phyloP scores from a whole-genome alignment of 768 basidiomycete genomes.

The Leccinum incarnatum region DNA sequence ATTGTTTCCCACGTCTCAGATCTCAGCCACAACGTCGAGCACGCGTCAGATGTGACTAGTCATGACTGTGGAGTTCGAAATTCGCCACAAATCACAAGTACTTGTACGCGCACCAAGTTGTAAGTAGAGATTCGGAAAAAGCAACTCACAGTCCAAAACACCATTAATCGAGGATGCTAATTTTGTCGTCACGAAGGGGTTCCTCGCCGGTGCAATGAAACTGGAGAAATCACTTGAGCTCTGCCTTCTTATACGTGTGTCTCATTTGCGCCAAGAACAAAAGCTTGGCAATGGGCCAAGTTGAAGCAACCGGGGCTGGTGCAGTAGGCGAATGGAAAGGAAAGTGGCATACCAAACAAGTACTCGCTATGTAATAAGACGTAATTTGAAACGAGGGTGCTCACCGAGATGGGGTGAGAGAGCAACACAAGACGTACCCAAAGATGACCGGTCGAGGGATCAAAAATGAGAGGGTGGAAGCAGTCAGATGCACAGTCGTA shows the following conservation, averaged over 20 bases:
- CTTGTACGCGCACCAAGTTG: no score
- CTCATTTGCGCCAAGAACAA: constrained; percentile 80
- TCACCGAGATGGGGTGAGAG: not conserved
- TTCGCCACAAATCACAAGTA: no score
- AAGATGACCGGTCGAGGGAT: constrained; percentile 60
- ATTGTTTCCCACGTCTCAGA: no score
- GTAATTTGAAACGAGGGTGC: not conserved
- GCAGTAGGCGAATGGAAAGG: not conserved
- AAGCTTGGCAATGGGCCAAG: constrained; percentile 55
- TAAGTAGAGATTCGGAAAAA: no score
- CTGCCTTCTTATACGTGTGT: constrained; percentile 78
- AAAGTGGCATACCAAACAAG: constrained; percentile 37
- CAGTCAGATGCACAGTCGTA: constrained; percentile 39
- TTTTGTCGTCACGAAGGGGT: constrained; percentile 74
- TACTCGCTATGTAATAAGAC: constrained; percentile 35
- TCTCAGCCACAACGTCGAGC: no score
- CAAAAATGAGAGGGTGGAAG: not conserved
- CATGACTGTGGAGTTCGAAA: no score
- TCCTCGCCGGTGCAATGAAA: constrained; percentile 79
- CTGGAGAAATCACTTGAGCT: constrained; percentile 73
- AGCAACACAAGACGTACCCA: constrained; percentile 48
- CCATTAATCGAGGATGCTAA: constrained; percentile 69
- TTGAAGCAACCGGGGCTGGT: constrained; percentile 69
- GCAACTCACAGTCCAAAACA: constrained; percentile 48
- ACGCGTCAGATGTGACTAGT: no score